Conservation (phyloP, 345 rosid genomes). For the Eucalyptus urophylla region DNA sequence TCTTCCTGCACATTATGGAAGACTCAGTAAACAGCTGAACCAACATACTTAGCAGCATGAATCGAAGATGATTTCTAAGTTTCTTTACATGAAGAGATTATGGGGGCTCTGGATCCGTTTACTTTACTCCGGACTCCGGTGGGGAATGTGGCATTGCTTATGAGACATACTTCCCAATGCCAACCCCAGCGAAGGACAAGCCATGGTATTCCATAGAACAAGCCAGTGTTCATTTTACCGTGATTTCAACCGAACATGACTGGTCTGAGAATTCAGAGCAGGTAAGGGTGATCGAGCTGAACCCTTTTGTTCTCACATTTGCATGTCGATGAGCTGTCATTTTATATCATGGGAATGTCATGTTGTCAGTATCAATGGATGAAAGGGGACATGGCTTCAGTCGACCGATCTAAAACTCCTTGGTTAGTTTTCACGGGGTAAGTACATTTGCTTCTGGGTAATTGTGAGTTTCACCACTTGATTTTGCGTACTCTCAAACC, state of each 20-base stretch:
- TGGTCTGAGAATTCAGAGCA: conserved; percentile 40
- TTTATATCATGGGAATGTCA: background rate
- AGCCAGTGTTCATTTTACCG: conserved; percentile 40
- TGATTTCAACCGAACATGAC: conserved; percentile 57
- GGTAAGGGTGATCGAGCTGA: conserved; percentile 4
- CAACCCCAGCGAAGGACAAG: conserved; percentile 43
- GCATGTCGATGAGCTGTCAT: background rate
- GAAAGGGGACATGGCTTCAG: conserved; percentile 37
- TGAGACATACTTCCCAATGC: conserved; percentile 68
- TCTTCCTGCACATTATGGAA: background rate
- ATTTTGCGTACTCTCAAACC: background rate
- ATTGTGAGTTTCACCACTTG: background rate
- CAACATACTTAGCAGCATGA: background rate
- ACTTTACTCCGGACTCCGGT: conserved; percentile 38
- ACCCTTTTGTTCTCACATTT: background rate
- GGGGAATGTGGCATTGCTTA: conserved; percentile 72
- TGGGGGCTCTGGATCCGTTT: conserved; percentile 18
- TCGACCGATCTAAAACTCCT: conserved; percentile 49
- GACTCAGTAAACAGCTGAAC: background rate
- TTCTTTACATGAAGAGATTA: conserved; percentile 29
- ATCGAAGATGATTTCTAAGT: background rate
- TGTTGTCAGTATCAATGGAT: conserved; percentile 39
- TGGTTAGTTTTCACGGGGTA: conserved; percentile 56
- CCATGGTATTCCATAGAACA: conserved; percentile 68
- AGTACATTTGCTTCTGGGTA: background rate